phyloP scores from a whole-genome alignment of 2,329 filamentous ascomycete genomes.

The Sclerotinia subarctica region DNA sequence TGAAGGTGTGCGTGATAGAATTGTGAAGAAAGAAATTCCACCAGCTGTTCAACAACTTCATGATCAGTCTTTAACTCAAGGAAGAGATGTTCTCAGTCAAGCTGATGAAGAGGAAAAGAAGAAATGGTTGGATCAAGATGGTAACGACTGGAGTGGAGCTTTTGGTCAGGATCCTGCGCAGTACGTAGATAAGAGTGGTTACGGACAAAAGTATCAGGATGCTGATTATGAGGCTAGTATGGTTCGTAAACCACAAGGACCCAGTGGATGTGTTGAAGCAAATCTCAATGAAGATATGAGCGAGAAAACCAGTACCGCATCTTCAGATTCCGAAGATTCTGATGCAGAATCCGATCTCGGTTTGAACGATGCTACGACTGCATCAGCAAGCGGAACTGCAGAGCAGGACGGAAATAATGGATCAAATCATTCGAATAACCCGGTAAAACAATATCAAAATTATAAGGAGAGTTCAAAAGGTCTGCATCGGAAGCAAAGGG shows the following conservation, averaged over 20 bases:
- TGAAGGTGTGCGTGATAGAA: conserved; percentile 74
- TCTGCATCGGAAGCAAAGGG: conserved; percentile 80
- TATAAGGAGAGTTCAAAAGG: conserved; percentile 67
- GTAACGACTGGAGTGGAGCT: conserved; percentile 81
- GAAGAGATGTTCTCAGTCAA: conserved; percentile 74
- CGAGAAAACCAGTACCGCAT: conserved; percentile 21
- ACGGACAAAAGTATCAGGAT: conserved; percentile 10
- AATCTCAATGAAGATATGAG: conserved; percentile 37
- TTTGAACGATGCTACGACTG: conserved; percentile 51
- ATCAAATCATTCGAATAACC: conserved; percentile 45
- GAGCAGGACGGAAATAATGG: conserved; percentile 14
- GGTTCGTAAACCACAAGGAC: conserved; percentile 15
- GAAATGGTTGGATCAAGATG: conserved; percentile 75
- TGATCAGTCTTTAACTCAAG: conserved; percentile 73
- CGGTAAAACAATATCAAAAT: conserved; percentile 56
- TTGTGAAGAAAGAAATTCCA: conserved; percentile 71
- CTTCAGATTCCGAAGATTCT: conserved; percentile 26
- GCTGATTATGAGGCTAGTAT: conserved; percentile 24
- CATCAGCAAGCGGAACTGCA: conserved; percentile 7
- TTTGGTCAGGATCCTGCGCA: conserved; percentile 72
- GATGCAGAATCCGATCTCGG: conserved; percentile 49
- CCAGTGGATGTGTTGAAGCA: conserved; percentile 11
- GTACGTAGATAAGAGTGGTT: conserved; percentile 28
- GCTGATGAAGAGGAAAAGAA: conserved; percentile 68
- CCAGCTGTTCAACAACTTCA: conserved; percentile 71